Evolutionary conservation across 306 rosid genomes (phyloP).

Genomic region (Citrullus mucosospermus): DNA sequence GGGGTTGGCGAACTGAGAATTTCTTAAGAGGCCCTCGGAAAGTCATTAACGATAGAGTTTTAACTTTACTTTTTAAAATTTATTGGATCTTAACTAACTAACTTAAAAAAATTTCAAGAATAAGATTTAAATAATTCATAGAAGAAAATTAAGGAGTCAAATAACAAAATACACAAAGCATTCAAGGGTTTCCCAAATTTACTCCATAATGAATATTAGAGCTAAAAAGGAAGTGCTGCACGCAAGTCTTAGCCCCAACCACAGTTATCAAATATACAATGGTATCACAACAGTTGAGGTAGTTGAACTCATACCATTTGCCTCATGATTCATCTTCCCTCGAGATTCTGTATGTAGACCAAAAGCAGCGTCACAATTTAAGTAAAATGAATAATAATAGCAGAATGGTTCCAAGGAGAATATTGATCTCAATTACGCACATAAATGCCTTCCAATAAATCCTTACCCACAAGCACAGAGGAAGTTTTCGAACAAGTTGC

Average conservation of each 20-base stretch:
- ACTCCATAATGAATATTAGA: background rate
- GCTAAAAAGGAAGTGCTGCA: background rate
- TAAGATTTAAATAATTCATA: background rate
- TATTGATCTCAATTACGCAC: slow-evolving; percentile 8
- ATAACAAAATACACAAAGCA: background rate
- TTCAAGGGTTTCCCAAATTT: background rate
- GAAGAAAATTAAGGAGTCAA: background rate
- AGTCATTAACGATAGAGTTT: background rate
- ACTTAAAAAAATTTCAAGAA: background rate
- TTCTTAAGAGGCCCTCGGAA: background rate
- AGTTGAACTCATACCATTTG: slow-evolving; percentile 15
- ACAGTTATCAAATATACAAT: background rate
- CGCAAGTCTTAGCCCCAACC: background rate
- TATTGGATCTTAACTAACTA: background rate
- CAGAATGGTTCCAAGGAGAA: background rate
- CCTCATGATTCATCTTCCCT: slow-evolving; percentile 30
- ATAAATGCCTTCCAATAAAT: background rate
- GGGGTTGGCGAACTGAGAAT: background rate
- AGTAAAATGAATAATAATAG: background rate
- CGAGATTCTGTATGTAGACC: slow-evolving; percentile 45
- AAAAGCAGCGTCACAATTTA: slow-evolving; percentile 4
- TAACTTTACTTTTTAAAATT: background rate
- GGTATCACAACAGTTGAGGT: background rate
- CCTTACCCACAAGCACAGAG: slow-evolving; percentile 36
- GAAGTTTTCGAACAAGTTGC: slow-evolving; percentile 38